A percentile compares a stretch with the other conserved stretches of the same genome.
phyloP scores from a whole-genome alignment of 176 grass and related monocot genomes.

The Bolboschoenus planiculmis region DNA sequence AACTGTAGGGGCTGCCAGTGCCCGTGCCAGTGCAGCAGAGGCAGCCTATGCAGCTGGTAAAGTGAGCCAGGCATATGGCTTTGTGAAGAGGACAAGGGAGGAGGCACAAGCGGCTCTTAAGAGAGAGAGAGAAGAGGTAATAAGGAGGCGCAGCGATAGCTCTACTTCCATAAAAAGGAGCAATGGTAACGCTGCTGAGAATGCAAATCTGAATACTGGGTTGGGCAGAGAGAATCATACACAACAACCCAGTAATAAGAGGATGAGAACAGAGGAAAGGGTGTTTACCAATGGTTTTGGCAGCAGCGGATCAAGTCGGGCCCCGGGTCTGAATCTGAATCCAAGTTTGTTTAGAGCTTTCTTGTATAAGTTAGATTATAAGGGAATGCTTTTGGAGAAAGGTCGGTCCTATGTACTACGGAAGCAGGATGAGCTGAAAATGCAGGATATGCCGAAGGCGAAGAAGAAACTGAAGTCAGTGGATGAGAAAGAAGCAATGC shows the following conservation, averaged over 20 bases:
- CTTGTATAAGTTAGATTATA: conserved; percentile 39
- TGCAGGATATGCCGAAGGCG: conserved; percentile 19
- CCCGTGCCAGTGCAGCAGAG: not conserved
- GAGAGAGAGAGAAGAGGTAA: conserved; percentile 7
- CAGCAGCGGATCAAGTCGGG: not conserved
- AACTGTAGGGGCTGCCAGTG: not conserved
- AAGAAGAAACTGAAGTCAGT: conserved; percentile 33
- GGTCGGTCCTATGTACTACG: conserved; percentile 35
- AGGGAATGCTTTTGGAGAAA: conserved; percentile 58
- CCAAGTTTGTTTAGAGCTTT: not conserved
- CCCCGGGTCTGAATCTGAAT: not conserved
- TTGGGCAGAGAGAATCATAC: not conserved
- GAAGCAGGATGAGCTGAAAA: conserved; percentile 51
- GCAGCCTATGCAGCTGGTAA: conserved; percentile 14
- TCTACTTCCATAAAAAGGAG: conserved; percentile 2
- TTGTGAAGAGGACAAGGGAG: conserved; percentile 16
- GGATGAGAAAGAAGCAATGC: conserved; percentile 29
- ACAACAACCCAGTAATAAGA: not conserved
- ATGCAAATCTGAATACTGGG: not conserved
- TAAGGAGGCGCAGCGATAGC: not conserved
- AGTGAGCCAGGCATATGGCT: conserved; percentile 14
- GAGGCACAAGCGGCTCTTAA: conserved; percentile 7
- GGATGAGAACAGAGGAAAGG: conserved; percentile 16
- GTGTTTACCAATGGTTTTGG: conserved; percentile 10
- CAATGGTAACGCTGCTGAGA: not conserved